Evolutionary conservation across 2,329 filamentous ascomycete species (phyloP).

Genomic region (Penicillium sp.): DNA sequence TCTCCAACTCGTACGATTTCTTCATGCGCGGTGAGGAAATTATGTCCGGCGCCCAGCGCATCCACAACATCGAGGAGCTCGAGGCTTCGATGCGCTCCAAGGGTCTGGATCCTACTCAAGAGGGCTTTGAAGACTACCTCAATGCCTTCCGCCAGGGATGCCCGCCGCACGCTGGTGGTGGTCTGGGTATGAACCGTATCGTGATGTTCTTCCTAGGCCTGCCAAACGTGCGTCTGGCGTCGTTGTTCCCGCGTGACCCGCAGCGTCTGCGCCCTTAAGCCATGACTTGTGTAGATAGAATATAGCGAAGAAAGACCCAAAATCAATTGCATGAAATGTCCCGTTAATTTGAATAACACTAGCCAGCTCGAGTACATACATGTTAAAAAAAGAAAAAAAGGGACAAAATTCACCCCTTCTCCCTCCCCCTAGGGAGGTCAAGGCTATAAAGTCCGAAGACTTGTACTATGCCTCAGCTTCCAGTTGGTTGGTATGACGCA

Average conservation of each 20-base stretch:
- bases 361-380: no score
- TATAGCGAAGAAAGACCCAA: slow-evolving; percentile 5
- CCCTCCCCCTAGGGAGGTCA: not conserved
- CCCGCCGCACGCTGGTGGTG: slow-evolving; percentile 67
- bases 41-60: slow-evolving; percentile 69
- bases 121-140: slow-evolving; percentile 67
- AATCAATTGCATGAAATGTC: slow-evolving; percentile 19
- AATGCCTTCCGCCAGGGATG: slow-evolving; percentile 68
- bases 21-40: slow-evolving; percentile 74
- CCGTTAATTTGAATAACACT: not conserved
- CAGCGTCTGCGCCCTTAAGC: slow-evolving; percentile 52
- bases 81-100: slow-evolving; percentile 62
- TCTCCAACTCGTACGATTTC: slow-evolving; percentile 72
- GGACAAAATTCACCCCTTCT: slow-evolving; percentile 9
- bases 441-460: slow-evolving; percentile 7
- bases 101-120: slow-evolving; percentile 62
- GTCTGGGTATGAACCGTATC: slow-evolving; percentile 68
- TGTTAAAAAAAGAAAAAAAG: not conserved
- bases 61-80: slow-evolving; percentile 64
- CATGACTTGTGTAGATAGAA: slow-evolving; percentile 18
- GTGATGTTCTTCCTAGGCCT: slow-evolving; percentile 69
- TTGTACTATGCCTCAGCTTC: not conserved
- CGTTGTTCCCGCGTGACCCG: slow-evolving; percentile 68
- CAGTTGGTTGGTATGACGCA: not conserved
- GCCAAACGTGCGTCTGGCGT: slow-evolving; percentile 65